These are phyloP conservation scores for Mitragyna speciosa DNA, from an alignment of 257 asterid species.

Conservation along the genomic window DNA sequence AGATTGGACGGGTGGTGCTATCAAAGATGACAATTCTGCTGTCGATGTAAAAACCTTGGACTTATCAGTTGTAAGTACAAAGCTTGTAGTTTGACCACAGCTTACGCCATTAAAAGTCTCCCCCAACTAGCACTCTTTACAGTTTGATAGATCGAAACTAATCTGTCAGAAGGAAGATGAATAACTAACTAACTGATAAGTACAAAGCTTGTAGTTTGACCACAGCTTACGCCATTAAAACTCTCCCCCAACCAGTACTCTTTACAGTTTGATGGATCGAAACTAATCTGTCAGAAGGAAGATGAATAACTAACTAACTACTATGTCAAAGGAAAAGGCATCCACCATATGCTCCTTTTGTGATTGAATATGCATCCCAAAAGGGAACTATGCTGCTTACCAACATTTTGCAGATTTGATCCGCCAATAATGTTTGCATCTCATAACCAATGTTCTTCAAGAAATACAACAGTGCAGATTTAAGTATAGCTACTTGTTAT, in stretches of 20 bases:
- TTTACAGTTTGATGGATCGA: not conserved
- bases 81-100: not conserved
- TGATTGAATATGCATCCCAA: not conserved
- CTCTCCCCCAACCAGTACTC: not conserved
- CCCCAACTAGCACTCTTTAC: not conserved
- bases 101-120: not conserved
- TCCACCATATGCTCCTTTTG: not conserved
- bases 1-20: slow-evolving; percentile 59
- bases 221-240: not conserved
- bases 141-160: not conserved
- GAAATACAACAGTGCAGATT: not conserved
- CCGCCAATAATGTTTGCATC: not conserved
- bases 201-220: slow-evolving; percentile 6
- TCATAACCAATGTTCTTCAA: not conserved
- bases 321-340: not conserved
- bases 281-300: not conserved
- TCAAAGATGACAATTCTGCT: slow-evolving; percentile 51
- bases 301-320: not conserved
- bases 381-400: not conserved
- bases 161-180: not conserved
- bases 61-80: slow-evolving; percentile 47
- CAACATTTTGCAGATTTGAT: not conserved
- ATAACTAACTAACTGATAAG: slow-evolving; percentile 27
- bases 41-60: slow-evolving; percentile 48
- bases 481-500: not conserved